Base-by-base conservation (phyloP, 169 alveolate genomes). In the Eimeria zaria region DNA sequence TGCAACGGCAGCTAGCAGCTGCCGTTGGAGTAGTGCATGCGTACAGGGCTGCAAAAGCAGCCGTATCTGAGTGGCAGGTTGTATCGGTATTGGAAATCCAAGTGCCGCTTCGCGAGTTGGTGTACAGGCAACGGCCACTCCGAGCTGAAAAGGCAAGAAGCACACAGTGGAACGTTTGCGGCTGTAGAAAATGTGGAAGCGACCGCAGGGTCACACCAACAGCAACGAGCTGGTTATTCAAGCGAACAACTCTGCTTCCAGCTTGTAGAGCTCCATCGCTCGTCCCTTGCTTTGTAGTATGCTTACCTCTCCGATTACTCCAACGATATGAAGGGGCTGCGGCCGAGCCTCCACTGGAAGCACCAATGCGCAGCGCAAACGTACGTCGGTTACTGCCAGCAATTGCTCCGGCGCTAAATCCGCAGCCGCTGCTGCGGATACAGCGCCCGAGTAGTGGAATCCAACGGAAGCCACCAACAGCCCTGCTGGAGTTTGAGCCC, bases 261-360 rank as follows among this genome's bases (percentile, higher is more conserved):
- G 4, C 55, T 22, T 48, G 69, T 46, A 46, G 48, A 46, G 69
- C 71, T 80, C 69, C 46, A 80, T 1, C 46, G 44, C 71, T 9
- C 89, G 44, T 12, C 48, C 48, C 67, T n/a, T 44, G n/a, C 9
- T 12, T 14, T 12, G 53, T 5, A 20, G 53, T 39, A 2, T 39
- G 51, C 74, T 27, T 39, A 91, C 96, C 83, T 81, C 90, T 27
- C 90, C 90, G 36, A 60, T 30, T 73, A 91, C 55, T 27, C 96
- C 96, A 41, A 58, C 71, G 69, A 91, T 91, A 46, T 55, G 81
- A 9, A 91, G 91, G 33, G 96, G 96, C 83, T 91, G 96, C 24
- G 96, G 96, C 48, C 80, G 64, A 30, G 83, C 64, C 83, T 91
- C 96, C n/a, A 91, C 73, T 27, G 80, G 96, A 27, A 91, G 96